These are phyloP conservation scores for Panus rudis DNA, from an alignment of 768 basidiomycete species.

Conservation along the genomic window DNA sequence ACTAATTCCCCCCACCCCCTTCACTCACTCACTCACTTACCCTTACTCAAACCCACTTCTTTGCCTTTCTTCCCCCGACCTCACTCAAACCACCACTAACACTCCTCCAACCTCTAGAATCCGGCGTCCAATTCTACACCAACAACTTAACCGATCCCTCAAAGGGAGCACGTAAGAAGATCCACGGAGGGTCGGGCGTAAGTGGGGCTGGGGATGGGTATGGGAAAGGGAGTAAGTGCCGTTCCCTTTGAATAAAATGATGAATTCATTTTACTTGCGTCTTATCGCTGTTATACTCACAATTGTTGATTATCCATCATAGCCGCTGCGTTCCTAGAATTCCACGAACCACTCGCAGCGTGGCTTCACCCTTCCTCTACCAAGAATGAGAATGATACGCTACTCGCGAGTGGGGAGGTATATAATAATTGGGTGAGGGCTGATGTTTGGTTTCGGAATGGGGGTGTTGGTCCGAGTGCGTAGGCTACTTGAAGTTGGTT, in stretches of 20 bases:
- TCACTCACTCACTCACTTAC: too few relatives aligned
- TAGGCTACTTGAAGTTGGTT: too few relatives aligned
- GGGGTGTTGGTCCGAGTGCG: too few relatives aligned
- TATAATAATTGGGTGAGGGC: constrained; percentile 67
- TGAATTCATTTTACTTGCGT: neutral
- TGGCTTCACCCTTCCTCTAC: constrained; percentile 46
- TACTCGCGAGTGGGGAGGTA: constrained; percentile 62
- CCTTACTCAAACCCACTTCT: too few relatives aligned
- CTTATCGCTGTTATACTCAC: neutral
- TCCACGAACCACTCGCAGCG: constrained; percentile 50
- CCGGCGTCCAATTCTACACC: constrained; percentile 70
- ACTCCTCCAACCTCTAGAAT: constrained; percentile 35
- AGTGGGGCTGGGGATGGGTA: constrained; percentile 43
- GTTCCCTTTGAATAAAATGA: neutral
- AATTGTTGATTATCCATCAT: neutral
- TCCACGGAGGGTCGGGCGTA: constrained; percentile 65
- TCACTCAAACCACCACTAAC: neutral
- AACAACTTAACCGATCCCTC: constrained; percentile 43
- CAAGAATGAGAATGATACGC: constrained; percentile 47
- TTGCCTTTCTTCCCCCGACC: neutral
- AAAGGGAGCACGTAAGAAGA: constrained; percentile 57
- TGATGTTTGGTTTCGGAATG: constrained; percentile 39
- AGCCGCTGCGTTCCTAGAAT: constrained; percentile 27
- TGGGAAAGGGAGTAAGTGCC: constrained; percentile 43
- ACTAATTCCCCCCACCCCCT: too few relatives aligned